Percentiles rank a stretch among this genome's conserved stretches.
phyloP scores from a whole-genome alignment of 2,329 filamentous ascomycete species.

The Macrophomina phaseolina region DNA sequence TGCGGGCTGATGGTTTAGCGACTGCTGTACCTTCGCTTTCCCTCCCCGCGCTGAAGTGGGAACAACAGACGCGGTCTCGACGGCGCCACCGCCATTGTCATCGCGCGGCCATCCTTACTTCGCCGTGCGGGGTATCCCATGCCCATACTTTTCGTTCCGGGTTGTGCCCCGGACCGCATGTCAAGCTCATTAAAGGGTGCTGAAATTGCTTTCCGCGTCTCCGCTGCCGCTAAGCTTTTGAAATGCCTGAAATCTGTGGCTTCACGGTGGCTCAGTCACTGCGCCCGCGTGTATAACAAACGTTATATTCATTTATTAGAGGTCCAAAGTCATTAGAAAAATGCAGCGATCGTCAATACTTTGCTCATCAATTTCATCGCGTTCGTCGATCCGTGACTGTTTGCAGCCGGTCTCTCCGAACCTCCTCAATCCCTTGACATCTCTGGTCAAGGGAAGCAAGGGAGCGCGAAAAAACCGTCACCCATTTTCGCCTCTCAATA shows the following conservation, averaged over 20 bases:
- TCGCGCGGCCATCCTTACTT: not conserved
- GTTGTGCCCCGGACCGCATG: not conserved
- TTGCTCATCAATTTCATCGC: too few relatives aligned
- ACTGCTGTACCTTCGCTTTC: not conserved
- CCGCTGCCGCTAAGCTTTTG: not conserved
- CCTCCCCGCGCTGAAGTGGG: not conserved
- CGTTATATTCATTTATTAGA: not conserved
- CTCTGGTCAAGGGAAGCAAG: not conserved
- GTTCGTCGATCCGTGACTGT: not conserved
- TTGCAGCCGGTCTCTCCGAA: not conserved
- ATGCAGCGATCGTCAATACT: too few relatives aligned
- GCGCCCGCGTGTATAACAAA: not conserved
- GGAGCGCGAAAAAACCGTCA: not conserved
- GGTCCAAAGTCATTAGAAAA: not conserved
- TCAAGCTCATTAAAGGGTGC: not conserved
- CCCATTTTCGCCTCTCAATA: not conserved
- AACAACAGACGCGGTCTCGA: not conserved
- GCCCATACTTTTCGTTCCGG: not conserved
- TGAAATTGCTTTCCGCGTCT: not conserved
- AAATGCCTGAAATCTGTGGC: not conserved
- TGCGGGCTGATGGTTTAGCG: not conserved
- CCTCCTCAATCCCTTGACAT: too few relatives aligned
- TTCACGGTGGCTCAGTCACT: conserved; percentile 4
- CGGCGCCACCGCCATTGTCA: not conserved
- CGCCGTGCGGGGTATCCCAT: not conserved